Conservation (phyloP, 441 rosid species). For the Mallotus repandus region DNA sequence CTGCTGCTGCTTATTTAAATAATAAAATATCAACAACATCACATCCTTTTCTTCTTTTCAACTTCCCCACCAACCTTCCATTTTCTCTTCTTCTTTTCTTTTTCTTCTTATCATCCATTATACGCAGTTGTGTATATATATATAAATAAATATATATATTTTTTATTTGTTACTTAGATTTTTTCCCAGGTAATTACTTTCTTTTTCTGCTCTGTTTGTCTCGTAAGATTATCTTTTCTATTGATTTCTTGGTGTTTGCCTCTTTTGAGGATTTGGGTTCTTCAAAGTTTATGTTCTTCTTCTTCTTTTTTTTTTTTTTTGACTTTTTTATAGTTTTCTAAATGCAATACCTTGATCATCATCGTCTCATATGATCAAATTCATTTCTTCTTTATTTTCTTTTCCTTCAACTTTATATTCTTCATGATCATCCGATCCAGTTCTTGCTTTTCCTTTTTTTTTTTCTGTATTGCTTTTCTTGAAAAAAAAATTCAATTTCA, state of each 20-base stretch:
- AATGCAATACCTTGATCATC: background rate
- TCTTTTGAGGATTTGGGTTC: background rate
- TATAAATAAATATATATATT: no score
- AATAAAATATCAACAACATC: background rate
- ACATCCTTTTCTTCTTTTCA: background rate
- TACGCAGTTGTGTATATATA: no score
- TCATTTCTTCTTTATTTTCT: background rate
- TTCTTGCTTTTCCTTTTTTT: background rate
- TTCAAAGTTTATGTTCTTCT: background rate
- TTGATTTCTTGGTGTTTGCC: background rate
- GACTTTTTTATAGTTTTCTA: background rate
- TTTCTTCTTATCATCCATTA: background rate
- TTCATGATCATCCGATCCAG: background rate
- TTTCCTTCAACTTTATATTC: background rate
- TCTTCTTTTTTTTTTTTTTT: no score
- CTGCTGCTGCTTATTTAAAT: background rate
- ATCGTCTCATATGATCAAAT: no score
- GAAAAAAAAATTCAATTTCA: background rate
- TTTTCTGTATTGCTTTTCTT: background rate
- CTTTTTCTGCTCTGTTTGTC: background rate
- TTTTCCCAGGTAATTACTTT: background rate
- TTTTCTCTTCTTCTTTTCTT: background rate
- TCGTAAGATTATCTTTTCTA: background rate
- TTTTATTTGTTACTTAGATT: no score
- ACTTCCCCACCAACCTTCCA: slow-evolving; percentile 4